Evolutionary conservation across 129 eudicot species (phyloP).

Genomic region (Centaurea solstitialis): DNA sequence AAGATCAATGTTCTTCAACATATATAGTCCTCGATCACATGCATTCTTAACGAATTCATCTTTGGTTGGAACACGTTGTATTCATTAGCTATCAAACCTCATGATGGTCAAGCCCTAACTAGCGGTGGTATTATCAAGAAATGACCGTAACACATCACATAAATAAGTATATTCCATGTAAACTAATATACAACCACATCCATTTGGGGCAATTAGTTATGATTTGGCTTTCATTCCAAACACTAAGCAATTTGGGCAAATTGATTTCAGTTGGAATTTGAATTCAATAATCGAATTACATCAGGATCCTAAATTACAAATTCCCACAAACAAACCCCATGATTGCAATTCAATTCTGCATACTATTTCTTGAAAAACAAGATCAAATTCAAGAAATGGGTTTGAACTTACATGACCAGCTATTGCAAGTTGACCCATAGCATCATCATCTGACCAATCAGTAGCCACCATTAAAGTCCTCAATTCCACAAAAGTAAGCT

Average conservation of each 20-base stretch:
- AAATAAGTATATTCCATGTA: too few relatives aligned
- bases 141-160: too few relatives aligned
- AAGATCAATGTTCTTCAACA: background rate
- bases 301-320: background rate
- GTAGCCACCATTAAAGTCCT: conserved; percentile 99
- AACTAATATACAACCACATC: too few relatives aligned
- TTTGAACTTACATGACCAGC: conserved; percentile 97
- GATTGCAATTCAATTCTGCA: background rate
- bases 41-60: conserved; percentile 6
- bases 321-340: background rate
- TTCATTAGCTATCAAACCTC: background rate
- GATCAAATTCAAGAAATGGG: conserved; percentile 3
- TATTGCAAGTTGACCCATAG: conserved; percentile 83
- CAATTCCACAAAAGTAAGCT: conserved; percentile 73
- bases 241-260: too few relatives aligned
- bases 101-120: background rate
- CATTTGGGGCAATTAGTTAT: too few relatives aligned
- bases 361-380: background rate
- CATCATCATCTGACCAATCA: conserved; percentile 71
- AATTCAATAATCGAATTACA: background rate
- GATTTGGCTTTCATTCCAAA: too few relatives aligned
- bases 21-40: conserved; percentile 2
- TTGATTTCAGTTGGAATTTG: too few relatives aligned
- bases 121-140: too few relatives aligned
- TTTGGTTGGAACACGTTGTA: background rate